Conservation (phyloP, 106 monocot species). For the Hemerocallis citrina region DNA sequence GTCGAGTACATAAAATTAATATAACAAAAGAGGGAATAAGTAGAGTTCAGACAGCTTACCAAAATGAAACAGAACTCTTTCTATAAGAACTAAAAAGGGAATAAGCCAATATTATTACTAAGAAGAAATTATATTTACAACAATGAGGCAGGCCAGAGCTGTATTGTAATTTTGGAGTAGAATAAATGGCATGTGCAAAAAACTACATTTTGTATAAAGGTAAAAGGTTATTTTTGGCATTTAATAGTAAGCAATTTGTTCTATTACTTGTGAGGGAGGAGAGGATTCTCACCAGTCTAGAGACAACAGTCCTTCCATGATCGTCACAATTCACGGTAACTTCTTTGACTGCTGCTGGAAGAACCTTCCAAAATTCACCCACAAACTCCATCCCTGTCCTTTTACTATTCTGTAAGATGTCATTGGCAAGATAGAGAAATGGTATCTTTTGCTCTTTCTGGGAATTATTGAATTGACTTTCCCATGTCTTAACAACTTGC, state of each 20-base stretch:
- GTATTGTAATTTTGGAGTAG: not conserved
- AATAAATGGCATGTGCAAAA: not conserved
- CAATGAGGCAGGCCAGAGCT: not conserved
- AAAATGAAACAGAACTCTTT: too few species aligned
- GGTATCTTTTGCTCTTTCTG: constrained; percentile 72
- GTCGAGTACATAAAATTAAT: too few species aligned
- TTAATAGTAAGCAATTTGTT: not conserved
- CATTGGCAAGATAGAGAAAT: constrained; percentile 91
- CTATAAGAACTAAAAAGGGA: too few species aligned
- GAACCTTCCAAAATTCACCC: constrained; percentile 96
- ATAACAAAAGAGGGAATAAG: too few species aligned
- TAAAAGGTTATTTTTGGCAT: not conserved
- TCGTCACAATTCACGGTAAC: constrained; percentile 77
- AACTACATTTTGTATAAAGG: not conserved
- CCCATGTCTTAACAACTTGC: constrained; percentile 94
- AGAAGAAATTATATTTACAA: too few species aligned
- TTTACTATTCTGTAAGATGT: constrained; percentile 90
- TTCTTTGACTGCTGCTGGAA: constrained; percentile 86
- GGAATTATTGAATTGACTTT: constrained; percentile 71
- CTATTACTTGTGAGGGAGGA: not conserved
- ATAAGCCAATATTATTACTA: too few species aligned
- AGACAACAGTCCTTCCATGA: constrained; percentile 69
- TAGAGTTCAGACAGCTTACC: too few species aligned
- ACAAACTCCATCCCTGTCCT: constrained; percentile 94
- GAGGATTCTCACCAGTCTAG: constrained; percentile 54